Percentiles rank a stretch among this genome's conserved stretches.
Conservation (phyloP, 106 monocot genomes). For the Dactylorhiza incarnata region DNA sequence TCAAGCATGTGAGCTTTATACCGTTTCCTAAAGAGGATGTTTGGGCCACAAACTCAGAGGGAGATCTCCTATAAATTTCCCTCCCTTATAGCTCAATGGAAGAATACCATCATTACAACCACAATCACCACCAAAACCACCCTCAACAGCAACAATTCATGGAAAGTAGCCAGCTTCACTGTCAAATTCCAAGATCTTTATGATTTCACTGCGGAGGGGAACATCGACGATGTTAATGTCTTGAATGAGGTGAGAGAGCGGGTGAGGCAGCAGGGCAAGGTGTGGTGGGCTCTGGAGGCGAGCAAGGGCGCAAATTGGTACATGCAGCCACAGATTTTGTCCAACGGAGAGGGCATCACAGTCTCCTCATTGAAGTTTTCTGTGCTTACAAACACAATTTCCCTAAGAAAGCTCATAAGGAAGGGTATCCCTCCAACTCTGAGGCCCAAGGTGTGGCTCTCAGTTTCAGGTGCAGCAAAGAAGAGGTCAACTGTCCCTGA, state of each 20-base stretch:
- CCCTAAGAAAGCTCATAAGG: conserved; percentile 68
- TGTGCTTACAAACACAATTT: conserved; percentile 50
- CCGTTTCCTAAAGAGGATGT: conserved; percentile 24
- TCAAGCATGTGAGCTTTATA: neutral
- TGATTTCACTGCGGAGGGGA: conserved; percentile 80
- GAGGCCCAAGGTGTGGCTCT: conserved; percentile 83
- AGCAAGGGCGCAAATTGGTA: conserved; percentile 93
- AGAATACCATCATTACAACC: conserved; percentile 13
- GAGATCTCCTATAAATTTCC: conserved; percentile 29
- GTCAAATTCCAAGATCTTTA: conserved; percentile 99
- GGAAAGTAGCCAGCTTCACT: conserved; percentile 25
- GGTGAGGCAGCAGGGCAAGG: conserved; percentile 70
- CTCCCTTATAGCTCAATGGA: conserved; percentile 28
- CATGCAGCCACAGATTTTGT: conserved; percentile 57
- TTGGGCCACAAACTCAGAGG: conserved; percentile 38
- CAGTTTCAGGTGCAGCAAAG: conserved; percentile 81
- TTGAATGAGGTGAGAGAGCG: conserved; percentile 95
- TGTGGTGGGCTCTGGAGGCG: conserved; percentile 87
- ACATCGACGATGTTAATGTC: conserved; percentile 91
- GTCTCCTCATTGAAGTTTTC: conserved; percentile 60
- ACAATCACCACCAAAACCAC: conserved; percentile 16
- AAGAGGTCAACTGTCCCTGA: conserved; percentile 90
- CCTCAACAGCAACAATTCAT: conserved; percentile 5
- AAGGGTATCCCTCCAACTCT: conserved; percentile 76
- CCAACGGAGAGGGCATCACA: conserved; percentile 49